Percentiles rank a stretch among this genome's conserved stretches.
Evolutionary conservation across 495 filamentous ascomycete species (phyloP).

Genomic region (Penicillium nucicola): DNA sequence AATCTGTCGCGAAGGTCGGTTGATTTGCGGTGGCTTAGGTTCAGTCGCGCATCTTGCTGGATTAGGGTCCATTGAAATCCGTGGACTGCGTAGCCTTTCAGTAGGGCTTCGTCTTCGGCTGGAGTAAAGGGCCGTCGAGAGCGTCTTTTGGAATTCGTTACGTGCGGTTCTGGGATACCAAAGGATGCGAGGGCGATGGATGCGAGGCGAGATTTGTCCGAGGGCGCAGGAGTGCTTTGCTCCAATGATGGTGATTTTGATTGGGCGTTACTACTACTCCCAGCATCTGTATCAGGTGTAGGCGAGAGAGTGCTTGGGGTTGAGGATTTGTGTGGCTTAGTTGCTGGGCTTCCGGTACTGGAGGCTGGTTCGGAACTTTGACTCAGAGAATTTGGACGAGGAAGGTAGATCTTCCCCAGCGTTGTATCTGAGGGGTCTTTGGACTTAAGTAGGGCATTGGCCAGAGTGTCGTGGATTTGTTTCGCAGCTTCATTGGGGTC

Average conservation of each 20-base stretch:
- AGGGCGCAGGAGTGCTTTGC: conserved; percentile 15
- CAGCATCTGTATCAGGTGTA: conserved; percentile 11
- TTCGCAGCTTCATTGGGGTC: conserved; percentile 49
- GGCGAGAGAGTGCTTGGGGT: conserved; percentile 21
- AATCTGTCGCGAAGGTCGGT: conserved; percentile 83
- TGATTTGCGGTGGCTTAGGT: conserved; percentile 62
- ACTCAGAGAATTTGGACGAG: conserved; percentile 9
- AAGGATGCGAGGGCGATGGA: conserved; percentile 31
- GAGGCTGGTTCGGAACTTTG: conserved; percentile 12
- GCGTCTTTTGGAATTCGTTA: conserved; percentile 36
- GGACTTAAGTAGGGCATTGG: conserved; percentile 34
- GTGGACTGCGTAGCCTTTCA: conserved; percentile 70
- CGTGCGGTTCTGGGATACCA: conserved; percentile 37
- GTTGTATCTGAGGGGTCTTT: conserved; percentile 24
- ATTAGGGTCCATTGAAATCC: conserved; percentile 82
- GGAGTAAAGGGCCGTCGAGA: conserved; percentile 62
- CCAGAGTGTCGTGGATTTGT: conserved; percentile 37
- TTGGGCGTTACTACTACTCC: neutral
- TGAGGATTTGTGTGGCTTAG: conserved; percentile 14
- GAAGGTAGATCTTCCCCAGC: conserved; percentile 25
- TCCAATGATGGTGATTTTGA: conserved; percentile 6
- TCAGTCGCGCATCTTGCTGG: conserved; percentile 64
- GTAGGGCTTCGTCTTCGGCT: conserved; percentile 72
- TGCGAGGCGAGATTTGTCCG: conserved; percentile 21
- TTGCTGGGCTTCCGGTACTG: conserved; percentile 5